A percentile compares a stretch with the other conserved stretches of the same genome.
Conservation (phyloP, 306 rosid genomes). For the apple (Malus domestica) region DNA sequence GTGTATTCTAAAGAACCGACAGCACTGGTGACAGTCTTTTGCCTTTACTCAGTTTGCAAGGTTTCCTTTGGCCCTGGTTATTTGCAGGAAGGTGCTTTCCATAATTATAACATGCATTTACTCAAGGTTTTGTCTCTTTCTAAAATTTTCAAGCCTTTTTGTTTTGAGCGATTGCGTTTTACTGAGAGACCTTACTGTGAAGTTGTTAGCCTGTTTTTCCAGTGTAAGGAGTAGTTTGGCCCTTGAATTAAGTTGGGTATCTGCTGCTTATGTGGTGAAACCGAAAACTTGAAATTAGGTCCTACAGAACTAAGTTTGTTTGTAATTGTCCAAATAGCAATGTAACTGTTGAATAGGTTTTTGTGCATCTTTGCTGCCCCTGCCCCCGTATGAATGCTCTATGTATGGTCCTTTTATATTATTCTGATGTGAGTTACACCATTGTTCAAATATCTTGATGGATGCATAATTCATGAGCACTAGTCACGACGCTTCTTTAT, state of each 20-base stretch:
- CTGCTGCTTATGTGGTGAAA: not conserved
- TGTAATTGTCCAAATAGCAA: not conserved
- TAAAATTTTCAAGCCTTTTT: not conserved
- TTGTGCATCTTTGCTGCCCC: not conserved
- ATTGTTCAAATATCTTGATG: not conserved
- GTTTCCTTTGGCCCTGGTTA: slow-evolving; percentile 20
- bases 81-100: slow-evolving; percentile 22
- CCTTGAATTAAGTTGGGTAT: slow-evolving; percentile 1
- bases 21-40: slow-evolving; percentile 14
- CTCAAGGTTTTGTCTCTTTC: not conserved
- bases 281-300: not conserved
- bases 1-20: slow-evolving; percentile 7
- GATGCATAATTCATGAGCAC: not conserved
- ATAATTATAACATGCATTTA: slow-evolving; percentile 16
- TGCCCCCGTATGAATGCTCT: not conserved
- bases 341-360: not conserved
- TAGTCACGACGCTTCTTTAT: not conserved
- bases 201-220: slow-evolving; percentile 12
- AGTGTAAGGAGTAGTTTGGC: slow-evolving; percentile 13
- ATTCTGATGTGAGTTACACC: not conserved
- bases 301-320: not conserved
- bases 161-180: slow-evolving; percentile 7
- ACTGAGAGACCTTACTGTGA: not conserved
- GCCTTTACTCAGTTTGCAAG: slow-evolving; percentile 11
- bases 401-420: not conserved